phyloP scores from a whole-genome alignment of 2,329 filamentous ascomycete species.

The Chaetomium sp. region DNA sequence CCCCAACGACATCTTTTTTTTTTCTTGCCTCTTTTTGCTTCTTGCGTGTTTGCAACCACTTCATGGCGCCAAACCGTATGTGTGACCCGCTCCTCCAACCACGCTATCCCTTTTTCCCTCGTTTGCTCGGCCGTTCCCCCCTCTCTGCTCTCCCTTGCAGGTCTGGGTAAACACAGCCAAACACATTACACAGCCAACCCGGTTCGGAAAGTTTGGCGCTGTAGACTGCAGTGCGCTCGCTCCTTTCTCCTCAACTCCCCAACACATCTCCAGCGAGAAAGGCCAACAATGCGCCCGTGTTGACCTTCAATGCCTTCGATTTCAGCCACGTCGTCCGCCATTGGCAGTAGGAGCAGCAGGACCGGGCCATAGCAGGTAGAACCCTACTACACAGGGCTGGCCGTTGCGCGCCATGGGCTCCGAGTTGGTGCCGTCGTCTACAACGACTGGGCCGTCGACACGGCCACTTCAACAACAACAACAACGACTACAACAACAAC shows the following conservation, averaged over 20 bases:
- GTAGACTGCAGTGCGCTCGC: neutral
- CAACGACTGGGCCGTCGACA: conserved; percentile 27
- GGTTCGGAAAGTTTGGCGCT: neutral
- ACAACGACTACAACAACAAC: conserved; percentile 29
- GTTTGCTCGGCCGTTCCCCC: conserved; percentile 12
- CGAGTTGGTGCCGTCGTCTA: conserved; percentile 30
- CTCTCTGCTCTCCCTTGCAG: conserved; percentile 3
- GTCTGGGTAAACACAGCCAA: conserved; percentile 22
- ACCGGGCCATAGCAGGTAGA: conserved; percentile 24
- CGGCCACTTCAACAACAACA: conserved; percentile 29
- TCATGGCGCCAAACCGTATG: conserved; percentile 1
- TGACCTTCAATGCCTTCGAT: conserved; percentile 35
- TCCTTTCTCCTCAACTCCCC: neutral
- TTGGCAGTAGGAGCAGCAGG: conserved; percentile 27
- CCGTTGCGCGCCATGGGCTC: conserved; percentile 31
- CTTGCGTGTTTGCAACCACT: conserved; percentile 24
- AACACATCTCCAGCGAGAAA: conserved; percentile 1
- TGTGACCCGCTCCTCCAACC: conserved; percentile 15
- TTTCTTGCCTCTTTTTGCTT: conserved; percentile 2
- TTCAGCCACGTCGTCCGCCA: conserved; percentile 26
- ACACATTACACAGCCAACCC: conserved; percentile 17
- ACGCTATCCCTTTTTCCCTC: conserved; percentile 19
- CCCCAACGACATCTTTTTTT: neutral
- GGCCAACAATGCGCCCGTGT: conserved; percentile 14
- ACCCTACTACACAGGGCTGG: conserved; percentile 21